Evolutionary conservation across 495 filamentous ascomycete species (phyloP).

Genomic region (Neurospora pannonica): DNA sequence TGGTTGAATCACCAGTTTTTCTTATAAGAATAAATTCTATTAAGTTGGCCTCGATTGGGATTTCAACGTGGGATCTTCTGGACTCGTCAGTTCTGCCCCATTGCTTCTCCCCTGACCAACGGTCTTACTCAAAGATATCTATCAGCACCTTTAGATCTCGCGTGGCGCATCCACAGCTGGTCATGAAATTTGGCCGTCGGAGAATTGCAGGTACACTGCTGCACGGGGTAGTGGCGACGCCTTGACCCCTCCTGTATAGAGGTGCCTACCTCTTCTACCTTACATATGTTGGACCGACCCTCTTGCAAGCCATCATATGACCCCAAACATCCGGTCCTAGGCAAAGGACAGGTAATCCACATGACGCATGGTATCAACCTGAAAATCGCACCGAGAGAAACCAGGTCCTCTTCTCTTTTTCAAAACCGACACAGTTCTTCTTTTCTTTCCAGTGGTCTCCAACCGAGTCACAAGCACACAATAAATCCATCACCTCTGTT

Average conservation of each 20-base stretch:
- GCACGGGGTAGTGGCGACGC: not conserved
- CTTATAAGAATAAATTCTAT: not conserved
- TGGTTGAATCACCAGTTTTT: not conserved
- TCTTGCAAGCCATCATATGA: not conserved
- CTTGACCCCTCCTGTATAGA: not conserved
- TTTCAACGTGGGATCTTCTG: not conserved
- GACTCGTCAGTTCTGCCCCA: not conserved
- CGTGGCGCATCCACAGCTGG: not conserved
- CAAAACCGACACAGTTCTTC: not conserved
- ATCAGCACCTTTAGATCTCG: not conserved
- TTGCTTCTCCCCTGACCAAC: too few relatives aligned
- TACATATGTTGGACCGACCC: not conserved
- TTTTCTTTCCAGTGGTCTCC: not conserved
- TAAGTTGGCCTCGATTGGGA: not conserved
- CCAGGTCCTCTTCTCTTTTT: not conserved
- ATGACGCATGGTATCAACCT: not conserved
- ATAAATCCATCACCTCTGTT: not conserved
- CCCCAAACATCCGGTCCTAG: not conserved
- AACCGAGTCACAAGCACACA: not conserved
- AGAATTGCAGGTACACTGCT: not conserved
- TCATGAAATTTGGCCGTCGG: not conserved
- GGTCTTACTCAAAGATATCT: not conserved
- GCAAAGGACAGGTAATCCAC: too few relatives aligned
- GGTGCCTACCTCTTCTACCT: not conserved
- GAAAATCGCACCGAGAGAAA: not conserved